Conservation (phyloP, 352 stramenopile species). For the Discostella stelligera region DNA sequence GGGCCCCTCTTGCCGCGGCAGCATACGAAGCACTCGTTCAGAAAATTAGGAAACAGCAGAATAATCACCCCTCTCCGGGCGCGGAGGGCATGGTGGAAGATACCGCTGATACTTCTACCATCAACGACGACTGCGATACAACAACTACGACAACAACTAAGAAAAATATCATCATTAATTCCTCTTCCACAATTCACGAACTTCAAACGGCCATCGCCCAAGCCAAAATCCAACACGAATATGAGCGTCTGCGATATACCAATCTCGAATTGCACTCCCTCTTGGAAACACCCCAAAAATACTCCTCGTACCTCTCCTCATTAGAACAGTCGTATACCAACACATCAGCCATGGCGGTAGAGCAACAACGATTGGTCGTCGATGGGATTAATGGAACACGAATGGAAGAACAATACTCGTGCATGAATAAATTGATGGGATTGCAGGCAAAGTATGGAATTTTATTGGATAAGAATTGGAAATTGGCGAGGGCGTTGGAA, state of each 20-base stretch:
- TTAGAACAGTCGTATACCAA: constrained; percentile 29
- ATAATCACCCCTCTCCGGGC: neutral
- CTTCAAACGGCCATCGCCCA: constrained; percentile 31
- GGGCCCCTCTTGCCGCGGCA: constrained; percentile 16
- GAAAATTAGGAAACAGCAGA: neutral
- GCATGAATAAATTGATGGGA: constrained; percentile 25
- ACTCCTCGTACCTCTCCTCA: constrained; percentile 20
- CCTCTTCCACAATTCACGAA: neutral
- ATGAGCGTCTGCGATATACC: constrained; percentile 24
- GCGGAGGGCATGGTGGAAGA: neutral
- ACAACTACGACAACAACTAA: neutral
- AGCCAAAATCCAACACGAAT: constrained; percentile 38
- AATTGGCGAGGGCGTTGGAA: constrained; percentile 35
- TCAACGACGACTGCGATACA: neutral
- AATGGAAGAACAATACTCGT: constrained; percentile 43
- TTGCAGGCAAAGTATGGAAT: constrained; percentile 16
- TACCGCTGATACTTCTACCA: neutral
- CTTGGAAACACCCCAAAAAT: constrained; percentile 29
- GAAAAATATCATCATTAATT: neutral
- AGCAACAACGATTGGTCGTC: constrained; percentile 36
- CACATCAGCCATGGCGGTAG: constrained; percentile 15
- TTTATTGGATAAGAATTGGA: constrained; percentile 47
- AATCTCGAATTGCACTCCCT: constrained; percentile 47
- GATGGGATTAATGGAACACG: constrained; percentile 49
- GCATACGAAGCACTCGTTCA: constrained; percentile 33